These are phyloP conservation scores for Conticribra weissflogii DNA, from an alignment of 108 stramenopile genomes.

Conservation along the genomic window DNA sequence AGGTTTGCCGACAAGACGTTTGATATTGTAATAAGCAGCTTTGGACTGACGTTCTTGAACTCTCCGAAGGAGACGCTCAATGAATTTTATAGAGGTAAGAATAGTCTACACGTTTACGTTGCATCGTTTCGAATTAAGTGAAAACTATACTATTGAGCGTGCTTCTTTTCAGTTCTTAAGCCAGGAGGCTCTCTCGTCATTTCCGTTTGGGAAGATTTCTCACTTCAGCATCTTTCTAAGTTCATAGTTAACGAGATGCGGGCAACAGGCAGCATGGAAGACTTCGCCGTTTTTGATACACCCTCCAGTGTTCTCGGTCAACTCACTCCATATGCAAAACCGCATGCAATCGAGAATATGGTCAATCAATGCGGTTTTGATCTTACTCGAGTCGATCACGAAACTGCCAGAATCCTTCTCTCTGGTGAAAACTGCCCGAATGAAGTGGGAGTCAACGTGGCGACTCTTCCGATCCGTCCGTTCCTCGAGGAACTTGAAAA, in stretches of 20 bases:
- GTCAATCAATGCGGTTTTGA: constrained; percentile 20
- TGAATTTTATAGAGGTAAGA: constrained; percentile 17
- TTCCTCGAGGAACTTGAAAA: constrained; percentile 37
- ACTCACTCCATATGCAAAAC: constrained; percentile 30
- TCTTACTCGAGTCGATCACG: constrained; percentile 41
- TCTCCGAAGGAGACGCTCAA: constrained; percentile 31
- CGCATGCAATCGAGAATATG: constrained; percentile 30
- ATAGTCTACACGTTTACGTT: background rate
- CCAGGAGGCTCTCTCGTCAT: constrained; percentile 39
- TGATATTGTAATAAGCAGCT: constrained; percentile 41
- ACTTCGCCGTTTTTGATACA: constrained; percentile 12
- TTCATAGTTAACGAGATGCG: constrained; percentile 31
- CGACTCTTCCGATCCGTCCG: constrained; percentile 36
- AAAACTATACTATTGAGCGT: too few species aligned
- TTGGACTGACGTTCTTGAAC: constrained; percentile 35
- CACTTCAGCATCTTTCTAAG: constrained; percentile 17
- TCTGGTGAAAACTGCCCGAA: constrained; percentile 21
- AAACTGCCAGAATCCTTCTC: constrained; percentile 33
- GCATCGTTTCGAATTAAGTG: too few species aligned
- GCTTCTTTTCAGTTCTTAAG: too few species aligned
- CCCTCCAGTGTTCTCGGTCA: constrained; percentile 9
- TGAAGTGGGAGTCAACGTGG: constrained; percentile 31
- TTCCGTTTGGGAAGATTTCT: constrained; percentile 42
- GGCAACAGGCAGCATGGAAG: constrained; percentile 23
- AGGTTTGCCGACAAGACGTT: constrained; percentile 30